Evolutionary conservation across 495 filamentous ascomycete species (phyloP).

Genomic region (Cercophora samala): DNA sequence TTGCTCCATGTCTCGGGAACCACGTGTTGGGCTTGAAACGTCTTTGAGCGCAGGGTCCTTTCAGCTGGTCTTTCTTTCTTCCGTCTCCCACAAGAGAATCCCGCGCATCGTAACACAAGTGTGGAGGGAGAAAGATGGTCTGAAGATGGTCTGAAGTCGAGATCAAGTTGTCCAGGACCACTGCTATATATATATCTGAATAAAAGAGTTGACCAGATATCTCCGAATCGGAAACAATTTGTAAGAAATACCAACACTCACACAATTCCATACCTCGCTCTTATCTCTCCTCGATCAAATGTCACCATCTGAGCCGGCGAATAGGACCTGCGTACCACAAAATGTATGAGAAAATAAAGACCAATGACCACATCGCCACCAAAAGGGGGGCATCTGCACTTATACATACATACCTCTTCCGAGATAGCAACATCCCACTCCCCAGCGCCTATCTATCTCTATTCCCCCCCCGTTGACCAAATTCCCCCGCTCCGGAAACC

Average conservation of each 20-base stretch:
- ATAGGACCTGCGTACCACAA: background rate
- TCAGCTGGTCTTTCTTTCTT: background rate
- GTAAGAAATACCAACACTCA: background rate
- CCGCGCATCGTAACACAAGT: background rate
- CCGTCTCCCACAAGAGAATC: background rate
- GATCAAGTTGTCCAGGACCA: background rate
- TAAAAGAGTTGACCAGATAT: background rate
- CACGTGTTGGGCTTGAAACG: background rate
- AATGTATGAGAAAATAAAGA: background rate
- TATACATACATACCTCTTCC: background rate
- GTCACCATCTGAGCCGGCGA: background rate
- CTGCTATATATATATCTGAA: background rate
- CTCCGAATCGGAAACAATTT: background rate
- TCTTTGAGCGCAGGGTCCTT: background rate
- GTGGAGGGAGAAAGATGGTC: background rate
- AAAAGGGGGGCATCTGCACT: background rate
- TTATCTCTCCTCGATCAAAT: background rate
- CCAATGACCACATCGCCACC: background rate
- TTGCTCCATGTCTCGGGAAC: background rate
- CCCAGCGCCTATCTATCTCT: constrained; percentile 1
- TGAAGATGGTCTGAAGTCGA: no score
- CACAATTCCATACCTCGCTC: background rate
- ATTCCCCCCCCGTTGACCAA: background rate
- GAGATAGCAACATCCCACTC: constrained; percentile 1
- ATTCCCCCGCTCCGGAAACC: background rate